A percentile compares a stretch with the other conserved stretches of the same genome.
These are phyloP conservation scores for Delitschia confertaspora DNA, from an alignment of 495 filamentous ascomycete species.

Conservation along the genomic window DNA sequence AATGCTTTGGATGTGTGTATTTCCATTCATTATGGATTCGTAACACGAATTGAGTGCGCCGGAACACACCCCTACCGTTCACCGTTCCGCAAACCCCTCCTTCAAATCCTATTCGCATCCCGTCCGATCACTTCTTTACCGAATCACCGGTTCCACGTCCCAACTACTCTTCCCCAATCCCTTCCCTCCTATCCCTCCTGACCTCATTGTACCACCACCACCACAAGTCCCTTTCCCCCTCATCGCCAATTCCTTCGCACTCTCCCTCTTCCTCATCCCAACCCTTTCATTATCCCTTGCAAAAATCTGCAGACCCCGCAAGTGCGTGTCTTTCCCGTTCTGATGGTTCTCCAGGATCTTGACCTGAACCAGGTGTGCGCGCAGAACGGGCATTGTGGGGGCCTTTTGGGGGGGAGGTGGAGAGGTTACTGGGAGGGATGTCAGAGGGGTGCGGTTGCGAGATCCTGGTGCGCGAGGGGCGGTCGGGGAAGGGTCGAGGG, in stretches of 20 bases:
- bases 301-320: constrained; percentile 87
- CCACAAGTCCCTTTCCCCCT: background rate
- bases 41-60: too few relatives aligned
- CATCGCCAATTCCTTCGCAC: background rate
- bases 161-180: constrained; percentile 18
- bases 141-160: constrained; percentile 14
- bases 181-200: background rate
- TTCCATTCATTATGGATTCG: too few relatives aligned
- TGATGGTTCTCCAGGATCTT: constrained; percentile 91
- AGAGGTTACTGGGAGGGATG: background rate
- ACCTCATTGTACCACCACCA: background rate
- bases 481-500: background rate
- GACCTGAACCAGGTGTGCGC: constrained; percentile 80
- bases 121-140: too few relatives aligned
- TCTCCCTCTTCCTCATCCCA: constrained; percentile 4
- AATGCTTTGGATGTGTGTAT: too few relatives aligned
- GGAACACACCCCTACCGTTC: too few relatives aligned
- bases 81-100: too few relatives aligned
- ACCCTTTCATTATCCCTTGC: constrained; percentile 50
- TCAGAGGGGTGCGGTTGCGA: background rate
- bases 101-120: too few relatives aligned
- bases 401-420: background rate
- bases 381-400: constrained; percentile 45
- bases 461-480: background rate
- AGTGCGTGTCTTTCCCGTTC: constrained; percentile 97